Percentiles rank a stretch among this genome's conserved stretches.
Conservation (phyloP, 2,329 filamentous ascomycete species). For the Verticillium albo-atrum region DNA sequence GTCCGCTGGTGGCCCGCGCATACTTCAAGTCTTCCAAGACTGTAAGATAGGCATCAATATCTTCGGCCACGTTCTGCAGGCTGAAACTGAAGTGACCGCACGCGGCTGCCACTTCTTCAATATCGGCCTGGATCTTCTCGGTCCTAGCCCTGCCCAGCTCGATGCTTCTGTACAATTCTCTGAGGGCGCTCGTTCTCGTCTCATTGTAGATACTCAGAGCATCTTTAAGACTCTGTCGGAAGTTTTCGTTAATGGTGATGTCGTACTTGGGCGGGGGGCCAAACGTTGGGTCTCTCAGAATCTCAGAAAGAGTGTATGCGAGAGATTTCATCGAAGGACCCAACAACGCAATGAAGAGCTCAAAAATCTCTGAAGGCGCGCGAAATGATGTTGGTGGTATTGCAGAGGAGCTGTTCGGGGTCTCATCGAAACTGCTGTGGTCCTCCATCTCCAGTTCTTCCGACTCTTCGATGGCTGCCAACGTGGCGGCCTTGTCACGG, state of each 20-base stretch:
- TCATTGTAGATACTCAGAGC: slow-evolving; percentile 76
- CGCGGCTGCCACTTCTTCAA: slow-evolving; percentile 95
- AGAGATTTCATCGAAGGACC: slow-evolving; percentile 95
- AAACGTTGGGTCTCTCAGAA: slow-evolving; percentile 84
- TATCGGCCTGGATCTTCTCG: slow-evolving; percentile 79
- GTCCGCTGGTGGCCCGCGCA: slow-evolving; percentile 54
- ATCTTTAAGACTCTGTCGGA: slow-evolving; percentile 73
- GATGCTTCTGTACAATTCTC: slow-evolving; percentile 75
- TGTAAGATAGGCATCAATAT: slow-evolving; percentile 77
- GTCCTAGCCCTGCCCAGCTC: slow-evolving; percentile 65
- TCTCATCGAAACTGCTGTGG: slow-evolving; percentile 17
- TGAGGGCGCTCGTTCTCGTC: slow-evolving; percentile 70
- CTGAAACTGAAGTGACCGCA: slow-evolving; percentile 96
- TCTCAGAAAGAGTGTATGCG: slow-evolving; percentile 85
- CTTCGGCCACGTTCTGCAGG: slow-evolving; percentile 83
- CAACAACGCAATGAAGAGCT: slow-evolving; percentile 80
- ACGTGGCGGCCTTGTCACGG: slow-evolving; percentile 37
- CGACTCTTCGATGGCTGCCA: slow-evolving; percentile 62
- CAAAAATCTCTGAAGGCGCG: slow-evolving; percentile 80
- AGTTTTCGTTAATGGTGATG: slow-evolving; percentile 73
- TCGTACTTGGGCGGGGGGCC: slow-evolving; percentile 60
- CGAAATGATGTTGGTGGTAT: slow-evolving; percentile 16
- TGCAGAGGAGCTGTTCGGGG: slow-evolving; percentile 18
- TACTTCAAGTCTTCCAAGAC: slow-evolving; percentile 83
- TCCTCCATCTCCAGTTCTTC: slow-evolving; percentile 52